A percentile compares a stretch with the other conserved stretches of the same genome.
phyloP scores from a whole-genome alignment of 805 yeast genomes.

The Myxozyma vanderwaltii region DNA sequence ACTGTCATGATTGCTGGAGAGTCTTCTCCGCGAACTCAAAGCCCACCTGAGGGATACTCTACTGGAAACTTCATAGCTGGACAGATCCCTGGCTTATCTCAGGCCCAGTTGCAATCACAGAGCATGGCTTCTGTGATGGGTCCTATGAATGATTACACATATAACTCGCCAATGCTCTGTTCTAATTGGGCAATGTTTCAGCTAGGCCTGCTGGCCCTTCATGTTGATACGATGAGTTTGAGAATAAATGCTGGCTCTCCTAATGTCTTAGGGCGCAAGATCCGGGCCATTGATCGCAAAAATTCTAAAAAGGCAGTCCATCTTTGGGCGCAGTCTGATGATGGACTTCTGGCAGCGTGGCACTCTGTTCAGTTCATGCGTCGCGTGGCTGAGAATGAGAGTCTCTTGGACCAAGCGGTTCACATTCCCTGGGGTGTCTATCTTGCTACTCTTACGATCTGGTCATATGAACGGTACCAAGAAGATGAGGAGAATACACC shows the following conservation, averaged over 20 bases:
- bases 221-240: constrained; percentile 37
- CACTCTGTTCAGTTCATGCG: constrained; percentile 39
- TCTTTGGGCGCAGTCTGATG: constrained; percentile 38
- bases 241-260: constrained; percentile 38
- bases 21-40: background rate
- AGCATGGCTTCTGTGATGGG: constrained; percentile 8
- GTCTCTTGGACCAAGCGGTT: constrained; percentile 36
- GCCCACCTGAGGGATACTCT: background rate
- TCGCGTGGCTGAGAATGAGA: constrained; percentile 34
- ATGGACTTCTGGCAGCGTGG: constrained; percentile 40
- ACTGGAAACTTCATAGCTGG: background rate
- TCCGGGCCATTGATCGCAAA: constrained; percentile 30
- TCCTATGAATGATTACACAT: constrained; percentile 34
- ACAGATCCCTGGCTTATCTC: background rate
- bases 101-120: background rate
- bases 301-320: constrained; percentile 33
- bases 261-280: constrained; percentile 34
- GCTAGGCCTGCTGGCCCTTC: constrained; percentile 36
- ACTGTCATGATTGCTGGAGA: constrained; percentile 21
- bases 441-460: constrained; percentile 38
- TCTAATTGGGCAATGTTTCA: constrained; percentile 40
- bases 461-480: constrained; percentile 38
- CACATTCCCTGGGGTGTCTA: constrained; percentile 41
- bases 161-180: constrained; percentile 36
- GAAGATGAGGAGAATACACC: constrained; percentile 13